Conservation (phyloP, 2,329 filamentous ascomycete genomes). For the Dryadomyces quercivorus region DNA sequence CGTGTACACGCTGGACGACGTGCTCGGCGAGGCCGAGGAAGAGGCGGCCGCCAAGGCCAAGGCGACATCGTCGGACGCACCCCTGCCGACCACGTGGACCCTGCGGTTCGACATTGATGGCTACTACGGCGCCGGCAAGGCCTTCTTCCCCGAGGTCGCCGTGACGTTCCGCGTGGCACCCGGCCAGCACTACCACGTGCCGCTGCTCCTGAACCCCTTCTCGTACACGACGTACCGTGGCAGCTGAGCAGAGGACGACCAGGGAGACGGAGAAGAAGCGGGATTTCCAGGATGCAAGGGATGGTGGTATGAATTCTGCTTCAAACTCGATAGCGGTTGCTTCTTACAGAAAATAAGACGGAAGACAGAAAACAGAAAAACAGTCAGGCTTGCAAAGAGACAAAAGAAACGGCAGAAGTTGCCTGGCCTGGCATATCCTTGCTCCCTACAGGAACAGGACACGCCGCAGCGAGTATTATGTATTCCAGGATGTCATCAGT, state of each 20-base stretch:
- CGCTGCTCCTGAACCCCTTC: slow-evolving; percentile 63
- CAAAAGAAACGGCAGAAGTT: neutral
- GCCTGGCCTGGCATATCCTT: neutral
- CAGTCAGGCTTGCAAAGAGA: neutral
- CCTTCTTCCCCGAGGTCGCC: slow-evolving; percentile 48
- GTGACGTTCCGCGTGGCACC: slow-evolving; percentile 38
- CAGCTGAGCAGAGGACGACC: slow-evolving; percentile 38
- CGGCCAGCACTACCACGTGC: slow-evolving; percentile 67
- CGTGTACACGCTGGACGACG: slow-evolving; percentile 44
- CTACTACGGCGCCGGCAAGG: slow-evolving; percentile 53
- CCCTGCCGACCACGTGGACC: slow-evolving; percentile 43
- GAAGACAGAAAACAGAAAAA: neutral
- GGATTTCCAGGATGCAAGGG: neutral
- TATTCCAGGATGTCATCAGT: neutral
- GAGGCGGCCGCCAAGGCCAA: slow-evolving; percentile 13
- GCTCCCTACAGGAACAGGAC: neutral
- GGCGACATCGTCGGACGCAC: neutral
- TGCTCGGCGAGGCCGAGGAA: slow-evolving; percentile 29
- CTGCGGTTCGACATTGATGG: slow-evolving; percentile 59
- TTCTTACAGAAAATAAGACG: neutral
- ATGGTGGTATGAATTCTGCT: neutral
- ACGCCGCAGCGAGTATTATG: neutral
- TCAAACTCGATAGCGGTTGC: neutral
- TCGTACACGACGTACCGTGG: slow-evolving; percentile 76
- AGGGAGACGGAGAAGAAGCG: too few species aligned